Percentiles rank a stretch among this genome's conserved stretches.
phyloP scores from a whole-genome alignment of 352 stramenopile species.

The Phytopythium oedochilum region DNA sequence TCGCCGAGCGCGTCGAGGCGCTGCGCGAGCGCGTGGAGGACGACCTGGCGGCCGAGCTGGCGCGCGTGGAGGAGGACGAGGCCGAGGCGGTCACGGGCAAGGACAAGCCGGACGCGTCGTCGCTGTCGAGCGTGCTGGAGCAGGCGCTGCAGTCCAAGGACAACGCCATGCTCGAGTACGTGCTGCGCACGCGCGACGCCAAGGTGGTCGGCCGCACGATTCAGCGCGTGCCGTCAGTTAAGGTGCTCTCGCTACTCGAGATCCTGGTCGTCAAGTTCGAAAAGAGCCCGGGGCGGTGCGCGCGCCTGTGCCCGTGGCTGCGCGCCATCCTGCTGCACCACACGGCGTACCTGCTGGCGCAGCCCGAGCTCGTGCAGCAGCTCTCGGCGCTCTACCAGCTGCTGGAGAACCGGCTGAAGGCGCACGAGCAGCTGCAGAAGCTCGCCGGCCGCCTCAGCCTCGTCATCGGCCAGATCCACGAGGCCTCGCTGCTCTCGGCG shows the following conservation, averaged over 20 bases:
- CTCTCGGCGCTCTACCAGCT: slow-evolving; percentile 83
- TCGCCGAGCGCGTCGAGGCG: slow-evolving; percentile 73
- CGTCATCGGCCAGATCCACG: slow-evolving; percentile 81
- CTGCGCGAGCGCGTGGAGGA: slow-evolving; percentile 71
- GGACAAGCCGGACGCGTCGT: slow-evolving; percentile 77
- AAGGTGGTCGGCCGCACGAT: slow-evolving; percentile 80
- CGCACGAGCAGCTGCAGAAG: slow-evolving; percentile 81
- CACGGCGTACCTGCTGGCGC: slow-evolving; percentile 81
- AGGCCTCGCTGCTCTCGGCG: slow-evolving; percentile 21
- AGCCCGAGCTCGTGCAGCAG: slow-evolving; percentile 78
- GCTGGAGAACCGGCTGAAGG: slow-evolving; percentile 74
- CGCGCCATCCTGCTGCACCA: slow-evolving; percentile 78
- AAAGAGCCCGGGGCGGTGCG: slow-evolving; percentile 71
- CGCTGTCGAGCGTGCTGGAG: slow-evolving; percentile 74
- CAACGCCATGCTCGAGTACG: slow-evolving; percentile 85
- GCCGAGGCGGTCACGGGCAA: slow-evolving; percentile 21
- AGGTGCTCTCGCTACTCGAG: slow-evolving; percentile 72
- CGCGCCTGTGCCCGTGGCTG: slow-evolving; percentile 78
- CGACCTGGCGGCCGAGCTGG: slow-evolving; percentile 62
- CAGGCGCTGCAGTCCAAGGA: slow-evolving; percentile 84
- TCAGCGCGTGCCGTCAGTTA: slow-evolving; percentile 63
- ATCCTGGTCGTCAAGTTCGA: slow-evolving; percentile 84
- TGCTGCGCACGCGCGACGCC: slow-evolving; percentile 61
- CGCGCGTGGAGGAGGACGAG: slow-evolving; percentile 38
- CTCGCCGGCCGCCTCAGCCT: slow-evolving; percentile 75